Evolutionary conservation across 2,329 filamentous ascomycete species (phyloP).

Genomic region (Dothiorella sarmentorum): DNA sequence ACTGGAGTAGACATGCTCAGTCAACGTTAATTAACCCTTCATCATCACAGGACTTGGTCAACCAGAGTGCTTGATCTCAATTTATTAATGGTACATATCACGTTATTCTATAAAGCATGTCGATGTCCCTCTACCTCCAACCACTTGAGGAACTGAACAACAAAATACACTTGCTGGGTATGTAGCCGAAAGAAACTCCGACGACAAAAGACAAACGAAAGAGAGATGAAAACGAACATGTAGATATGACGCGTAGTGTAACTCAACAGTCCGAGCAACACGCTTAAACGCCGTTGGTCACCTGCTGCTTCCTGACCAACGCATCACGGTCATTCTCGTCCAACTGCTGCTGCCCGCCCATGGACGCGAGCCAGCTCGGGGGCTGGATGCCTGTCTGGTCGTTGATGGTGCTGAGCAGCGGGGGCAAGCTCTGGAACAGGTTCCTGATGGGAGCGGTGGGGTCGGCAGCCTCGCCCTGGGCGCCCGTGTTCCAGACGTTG

Average conservation of each 20-base stretch:
- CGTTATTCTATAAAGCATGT: too few species aligned
- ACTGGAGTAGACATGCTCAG: too few species aligned
- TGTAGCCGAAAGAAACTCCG: background rate
- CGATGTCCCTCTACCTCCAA: background rate
- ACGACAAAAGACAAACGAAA: background rate
- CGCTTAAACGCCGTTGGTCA: background rate
- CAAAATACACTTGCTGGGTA: background rate
- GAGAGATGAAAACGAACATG: background rate
- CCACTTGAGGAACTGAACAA: background rate
- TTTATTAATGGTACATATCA: too few species aligned
- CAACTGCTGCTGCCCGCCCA: slow-evolving; percentile 37
- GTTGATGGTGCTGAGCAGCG: slow-evolving; percentile 78
- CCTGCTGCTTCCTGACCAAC: background rate
- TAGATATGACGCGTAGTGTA: background rate
- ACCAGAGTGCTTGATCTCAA: too few species aligned
- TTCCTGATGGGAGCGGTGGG: slow-evolving; percentile 66
- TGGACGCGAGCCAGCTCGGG: slow-evolving; percentile 66
- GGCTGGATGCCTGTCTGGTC: slow-evolving; percentile 83
- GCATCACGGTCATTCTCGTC: background rate
- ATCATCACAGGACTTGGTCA: too few species aligned
- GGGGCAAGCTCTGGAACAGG: slow-evolving; percentile 79
- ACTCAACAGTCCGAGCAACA: background rate
- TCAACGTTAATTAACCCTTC: too few species aligned
- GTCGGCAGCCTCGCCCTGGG: slow-evolving; percentile 49
- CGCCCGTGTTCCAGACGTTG: slow-evolving; percentile 81